Conservation (phyloP, 139 green algal species). For the Spirogloea muscicola region DNA sequence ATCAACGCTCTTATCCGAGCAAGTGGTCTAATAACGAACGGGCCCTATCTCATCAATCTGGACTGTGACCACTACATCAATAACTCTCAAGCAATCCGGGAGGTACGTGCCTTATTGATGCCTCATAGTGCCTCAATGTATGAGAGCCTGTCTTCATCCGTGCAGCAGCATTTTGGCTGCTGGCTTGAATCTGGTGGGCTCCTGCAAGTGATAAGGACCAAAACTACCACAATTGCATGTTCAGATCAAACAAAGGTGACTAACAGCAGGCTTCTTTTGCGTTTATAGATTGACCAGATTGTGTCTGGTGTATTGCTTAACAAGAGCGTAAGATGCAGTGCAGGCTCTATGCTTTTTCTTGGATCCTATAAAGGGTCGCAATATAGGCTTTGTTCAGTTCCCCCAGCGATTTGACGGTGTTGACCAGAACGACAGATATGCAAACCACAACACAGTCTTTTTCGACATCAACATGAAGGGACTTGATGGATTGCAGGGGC, state of each 20-base stretch:
- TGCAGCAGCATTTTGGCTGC: too few species aligned
- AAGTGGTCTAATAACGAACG: constrained; percentile 45
- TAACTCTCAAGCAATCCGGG: constrained; percentile 35
- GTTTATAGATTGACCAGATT: too few species aligned
- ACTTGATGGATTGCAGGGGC: constrained; percentile 41
- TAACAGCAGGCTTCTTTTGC: too few species aligned
- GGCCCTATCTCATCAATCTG: constrained; percentile 38
- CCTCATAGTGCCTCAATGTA: too few species aligned
- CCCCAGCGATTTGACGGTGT: constrained; percentile 47
- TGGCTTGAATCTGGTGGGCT: too few species aligned
- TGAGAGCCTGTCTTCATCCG: too few species aligned
- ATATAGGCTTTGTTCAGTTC: constrained; percentile 42
- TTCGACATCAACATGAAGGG: constrained; percentile 50
- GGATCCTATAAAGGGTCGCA: constrained; percentile 38
- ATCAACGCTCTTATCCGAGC: constrained; percentile 45
- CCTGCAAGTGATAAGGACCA: too few species aligned
- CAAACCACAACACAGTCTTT: constrained; percentile 49
- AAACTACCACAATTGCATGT: too few species aligned
- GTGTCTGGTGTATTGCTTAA: too few species aligned
- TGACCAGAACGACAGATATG: constrained; percentile 42
- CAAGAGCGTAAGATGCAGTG: too few species aligned
- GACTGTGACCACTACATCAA: constrained; percentile 52
- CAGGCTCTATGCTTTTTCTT: constrained; percentile 47
- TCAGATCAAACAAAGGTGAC: too few species aligned
- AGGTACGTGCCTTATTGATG: too few species aligned